Evolutionary conservation across 179 eudicot genomes (phyloP), one percentile per base, ranked within the genome.

Genomic region (Gypsophila paniculata): DNA sequence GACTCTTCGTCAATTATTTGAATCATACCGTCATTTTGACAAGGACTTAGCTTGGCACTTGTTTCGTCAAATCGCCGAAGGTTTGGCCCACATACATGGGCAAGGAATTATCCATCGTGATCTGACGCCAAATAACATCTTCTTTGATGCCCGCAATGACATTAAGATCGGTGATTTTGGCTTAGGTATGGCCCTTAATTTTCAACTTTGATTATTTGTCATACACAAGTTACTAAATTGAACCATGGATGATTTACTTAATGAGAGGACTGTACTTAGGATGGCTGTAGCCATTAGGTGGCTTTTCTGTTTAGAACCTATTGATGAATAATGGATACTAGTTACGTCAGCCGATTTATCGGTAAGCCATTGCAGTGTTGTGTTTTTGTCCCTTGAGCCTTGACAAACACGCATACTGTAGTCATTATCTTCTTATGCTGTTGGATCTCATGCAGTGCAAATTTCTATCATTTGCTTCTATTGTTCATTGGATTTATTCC

Each of bases 131-230:
- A 91, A 87, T 75, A 94, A 94, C 74, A 88, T 94, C 63, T 94
- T 94, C 78, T 94, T 94, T 83, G 99, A 85, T 83, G 91, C 99
- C 65, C 99, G 97, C 19, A 90, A 88, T 77, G 96, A 94, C 75
- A 90, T 94, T 65, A 94, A 94, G 81, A 94, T 94, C 74, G 99
- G 99, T 51, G 99, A 94, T 85, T 94, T 94, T 84, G 99, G 99
- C 74, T 93, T 94, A 75, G 99, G 97, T 93, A 86, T 77, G 88
- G 44, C 54, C 29, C 17, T 49, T 49, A 18, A 23, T 68, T 55
- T 71, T 59, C 29, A 26, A 17, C 22, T 36, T 11, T 44, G 18
- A 23, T 55, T 29, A 7, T 15, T 55, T 36, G 34, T 46, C 23
- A 38, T 48, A 70, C 29, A 21, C 32, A 23, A 53, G 39, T 72